phyloP scores from a whole-genome alignment of 805 yeast species.

The Ogataea kodamae region DNA sequence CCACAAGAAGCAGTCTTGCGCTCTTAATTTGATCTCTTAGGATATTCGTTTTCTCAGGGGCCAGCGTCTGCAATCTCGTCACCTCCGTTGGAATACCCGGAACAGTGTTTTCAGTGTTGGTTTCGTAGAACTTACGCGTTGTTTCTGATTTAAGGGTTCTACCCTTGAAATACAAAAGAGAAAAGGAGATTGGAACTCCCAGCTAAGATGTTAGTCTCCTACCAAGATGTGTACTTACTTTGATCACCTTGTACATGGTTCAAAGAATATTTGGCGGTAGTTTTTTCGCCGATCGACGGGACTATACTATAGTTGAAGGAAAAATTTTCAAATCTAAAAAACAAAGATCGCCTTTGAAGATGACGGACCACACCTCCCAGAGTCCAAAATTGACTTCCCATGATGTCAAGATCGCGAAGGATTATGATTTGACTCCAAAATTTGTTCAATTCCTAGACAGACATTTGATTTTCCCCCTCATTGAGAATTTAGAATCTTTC shows the following conservation, averaged over 20 bases:
- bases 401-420: constrained; percentile 41
- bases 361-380: constrained; percentile 10
- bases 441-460: constrained; percentile 59
- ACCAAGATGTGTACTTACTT: constrained; percentile 8
- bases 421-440: constrained; percentile 52
- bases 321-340: constrained; percentile 10
- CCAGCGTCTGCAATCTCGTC: constrained; percentile 13
- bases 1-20: constrained; percentile 43
- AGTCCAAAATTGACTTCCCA: constrained; percentile 24
- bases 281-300: constrained; percentile 12
- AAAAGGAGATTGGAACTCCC: constrained; percentile 1
- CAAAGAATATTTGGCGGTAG: too few species aligned
- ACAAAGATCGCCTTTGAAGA: constrained; percentile 5
- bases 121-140: constrained; percentile 29
- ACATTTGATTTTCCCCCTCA: constrained; percentile 52
- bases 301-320: constrained; percentile 3
- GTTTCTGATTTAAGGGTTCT: constrained; percentile 19
- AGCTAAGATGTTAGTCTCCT: constrained; percentile 6
- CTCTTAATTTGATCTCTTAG: constrained; percentile 47
- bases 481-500: constrained; percentile 44
- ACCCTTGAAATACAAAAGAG: background rate
- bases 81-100: constrained; percentile 23
- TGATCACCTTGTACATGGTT: constrained; percentile 8
- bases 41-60: constrained; percentile 19
- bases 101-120: constrained; percentile 15